These are phyloP conservation scores for Fomes fomentarius DNA, from an alignment of 1,284 basidiomycete genomes.

Conservation along the genomic window DNA sequence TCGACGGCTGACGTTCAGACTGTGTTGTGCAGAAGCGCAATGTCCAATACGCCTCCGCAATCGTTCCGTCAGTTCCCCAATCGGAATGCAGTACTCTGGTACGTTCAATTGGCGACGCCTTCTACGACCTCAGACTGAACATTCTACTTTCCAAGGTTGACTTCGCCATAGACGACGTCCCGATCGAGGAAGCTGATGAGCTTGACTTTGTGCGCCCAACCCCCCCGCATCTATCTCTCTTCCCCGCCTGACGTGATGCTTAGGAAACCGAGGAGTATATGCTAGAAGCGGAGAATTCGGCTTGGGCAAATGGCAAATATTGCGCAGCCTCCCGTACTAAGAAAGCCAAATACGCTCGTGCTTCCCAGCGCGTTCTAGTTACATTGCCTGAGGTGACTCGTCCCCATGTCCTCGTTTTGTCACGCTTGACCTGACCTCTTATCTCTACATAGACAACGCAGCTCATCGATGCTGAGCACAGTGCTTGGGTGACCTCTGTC, in stretches of 20 bases:
- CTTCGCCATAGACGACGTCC: constrained; percentile 23
- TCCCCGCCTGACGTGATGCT: neutral
- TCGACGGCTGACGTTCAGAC: constrained; percentile 6
- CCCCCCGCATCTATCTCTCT: neutral
- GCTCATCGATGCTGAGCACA: constrained; percentile 44
- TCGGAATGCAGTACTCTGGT: constrained; percentile 40
- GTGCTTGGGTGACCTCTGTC: constrained; percentile 19
- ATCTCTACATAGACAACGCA: constrained; percentile 29
- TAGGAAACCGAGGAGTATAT: constrained; percentile 20
- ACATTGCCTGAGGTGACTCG: constrained; percentile 11
- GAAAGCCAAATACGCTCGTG: constrained; percentile 8
- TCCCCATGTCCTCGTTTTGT: neutral
- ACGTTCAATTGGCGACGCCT: neutral
- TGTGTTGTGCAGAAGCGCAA: constrained; percentile 24
- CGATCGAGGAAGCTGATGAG: constrained; percentile 6
- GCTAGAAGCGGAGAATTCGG: constrained; percentile 30
- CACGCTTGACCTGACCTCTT: neutral
- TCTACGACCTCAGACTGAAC: neutral
- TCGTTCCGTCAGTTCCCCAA: constrained; percentile 25
- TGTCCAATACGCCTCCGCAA: constrained; percentile 16
- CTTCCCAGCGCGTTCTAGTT: neutral
- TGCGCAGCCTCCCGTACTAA: constrained; percentile 2
- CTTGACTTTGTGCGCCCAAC: constrained; percentile 8
- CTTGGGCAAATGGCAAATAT: constrained; percentile 25
- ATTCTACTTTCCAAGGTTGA: constrained; percentile 27